A percentile compares a stretch with the other conserved stretches of the same genome.
Conservation (phyloP, 257 asterid species). For the Forsythia viridissima region DNA sequence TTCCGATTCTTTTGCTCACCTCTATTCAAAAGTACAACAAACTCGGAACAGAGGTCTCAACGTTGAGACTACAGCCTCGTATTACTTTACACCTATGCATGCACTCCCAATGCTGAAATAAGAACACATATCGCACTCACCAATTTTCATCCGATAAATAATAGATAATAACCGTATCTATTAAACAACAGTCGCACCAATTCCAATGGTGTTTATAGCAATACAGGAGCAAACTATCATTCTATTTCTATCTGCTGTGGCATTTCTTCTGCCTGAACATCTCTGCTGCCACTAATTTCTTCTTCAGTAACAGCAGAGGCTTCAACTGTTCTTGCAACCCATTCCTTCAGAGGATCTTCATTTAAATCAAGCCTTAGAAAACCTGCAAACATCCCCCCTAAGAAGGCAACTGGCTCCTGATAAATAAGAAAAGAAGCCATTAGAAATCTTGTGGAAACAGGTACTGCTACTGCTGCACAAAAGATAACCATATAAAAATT, state of each 20-base stretch:
- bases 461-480: background rate
- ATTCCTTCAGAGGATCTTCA: conserved; percentile 84
- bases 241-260: conserved; percentile 69
- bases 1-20: no score
- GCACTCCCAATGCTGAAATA: background rate
- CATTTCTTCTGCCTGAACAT: conserved; percentile 43
- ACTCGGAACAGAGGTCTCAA: no score
- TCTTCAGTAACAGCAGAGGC: conserved; percentile 64
- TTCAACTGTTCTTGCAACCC: conserved; percentile 74
- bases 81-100: background rate
- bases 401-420: conserved; percentile 87
- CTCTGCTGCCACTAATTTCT: conserved; percentile 34
- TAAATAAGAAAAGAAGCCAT: background rate
- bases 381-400: conserved; percentile 91
- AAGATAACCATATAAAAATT: background rate
- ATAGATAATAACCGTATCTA: background rate
- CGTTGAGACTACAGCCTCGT: background rate
- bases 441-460: background rate
- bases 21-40: background rate
- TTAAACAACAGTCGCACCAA: background rate
- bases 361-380: conserved; percentile 78
- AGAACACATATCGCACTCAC: background rate
- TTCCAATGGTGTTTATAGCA: background rate
- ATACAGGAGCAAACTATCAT: conserved; percentile 24
- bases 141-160: background rate